These are phyloP conservation scores for Linum trigynum DNA, from an alignment of 345 rosid genomes.

Conservation along the genomic window DNA sequence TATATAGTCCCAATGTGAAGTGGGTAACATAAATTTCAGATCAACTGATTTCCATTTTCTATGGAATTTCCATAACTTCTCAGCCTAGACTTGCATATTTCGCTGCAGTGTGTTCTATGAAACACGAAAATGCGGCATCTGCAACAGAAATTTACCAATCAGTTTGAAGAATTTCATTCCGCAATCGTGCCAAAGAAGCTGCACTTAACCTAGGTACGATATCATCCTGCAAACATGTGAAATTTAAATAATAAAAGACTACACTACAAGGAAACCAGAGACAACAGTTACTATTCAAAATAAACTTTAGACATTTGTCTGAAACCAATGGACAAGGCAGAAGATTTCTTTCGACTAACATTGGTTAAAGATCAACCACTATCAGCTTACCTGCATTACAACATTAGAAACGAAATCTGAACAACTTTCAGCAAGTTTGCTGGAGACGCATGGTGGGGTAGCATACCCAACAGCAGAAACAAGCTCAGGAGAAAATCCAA, in stretches of 20 bases:
- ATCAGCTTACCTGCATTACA: conserved; percentile 77
- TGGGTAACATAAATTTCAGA: not conserved
- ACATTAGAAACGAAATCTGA: conserved; percentile 72
- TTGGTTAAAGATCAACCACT: conserved; percentile 2
- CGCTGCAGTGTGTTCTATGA: not conserved
- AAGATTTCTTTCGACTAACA: not conserved
- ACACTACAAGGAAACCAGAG: not conserved
- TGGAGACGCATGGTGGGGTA: conserved; percentile 87
- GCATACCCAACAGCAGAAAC: conserved; percentile 87
- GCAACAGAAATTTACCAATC: conserved; percentile 52
- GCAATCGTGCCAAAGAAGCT: conserved; percentile 64
- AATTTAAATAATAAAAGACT: not conserved
- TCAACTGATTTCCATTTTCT: too few species aligned
- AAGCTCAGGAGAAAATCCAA: conserved; percentile 68
- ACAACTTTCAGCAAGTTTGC: conserved; percentile 80
- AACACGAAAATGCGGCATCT: not conserved
- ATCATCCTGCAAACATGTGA: conserved; percentile 54
- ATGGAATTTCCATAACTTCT: not conserved
- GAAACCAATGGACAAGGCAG: not conserved
- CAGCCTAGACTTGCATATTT: not conserved
- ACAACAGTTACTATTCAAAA: not conserved
- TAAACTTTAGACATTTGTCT: conserved; percentile 4
- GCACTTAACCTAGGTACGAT: conserved; percentile 70
- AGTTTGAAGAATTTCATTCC: conserved; percentile 78
- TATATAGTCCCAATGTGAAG: not conserved